Conservation (phyloP, 192 early-diverging fungal genomes). For the Podila epicladia region DNA sequence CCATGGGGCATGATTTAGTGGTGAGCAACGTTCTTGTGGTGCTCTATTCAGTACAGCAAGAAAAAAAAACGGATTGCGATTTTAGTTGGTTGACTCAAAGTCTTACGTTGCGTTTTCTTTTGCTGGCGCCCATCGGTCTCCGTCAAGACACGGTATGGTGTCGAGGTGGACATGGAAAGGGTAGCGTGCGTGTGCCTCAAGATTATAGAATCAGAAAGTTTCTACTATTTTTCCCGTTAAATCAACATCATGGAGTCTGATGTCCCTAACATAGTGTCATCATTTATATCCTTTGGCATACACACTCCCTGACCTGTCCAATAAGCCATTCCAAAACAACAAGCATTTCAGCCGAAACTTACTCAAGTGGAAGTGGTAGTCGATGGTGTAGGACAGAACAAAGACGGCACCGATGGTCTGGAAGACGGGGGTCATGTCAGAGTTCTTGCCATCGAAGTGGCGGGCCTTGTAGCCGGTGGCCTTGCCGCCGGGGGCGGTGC, state of each 20-base stretch:
- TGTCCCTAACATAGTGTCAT: slow-evolving; percentile 30
- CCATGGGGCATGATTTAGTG: slow-evolving; percentile 60
- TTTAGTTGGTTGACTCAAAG: background rate
- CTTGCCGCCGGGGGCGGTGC: slow-evolving; percentile 59
- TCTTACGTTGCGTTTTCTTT: background rate
- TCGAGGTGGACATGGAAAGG: background rate
- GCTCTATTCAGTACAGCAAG: slow-evolving; percentile 51
- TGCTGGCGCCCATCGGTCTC: background rate
- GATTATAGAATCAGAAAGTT: slow-evolving; percentile 10
- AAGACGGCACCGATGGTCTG: slow-evolving; percentile 71
- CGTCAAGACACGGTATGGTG: background rate
- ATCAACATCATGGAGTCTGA: slow-evolving; percentile 12
- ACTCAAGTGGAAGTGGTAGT: slow-evolving; percentile 84
- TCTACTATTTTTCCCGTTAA: slow-evolving; percentile 24
- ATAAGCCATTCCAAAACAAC: background rate
- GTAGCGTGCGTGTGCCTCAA: too few species aligned
- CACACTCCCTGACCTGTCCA: too few species aligned
- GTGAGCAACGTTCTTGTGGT: slow-evolving; percentile 87
- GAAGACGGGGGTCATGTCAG: slow-evolving; percentile 69
- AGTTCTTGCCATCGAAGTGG: slow-evolving; percentile 79
- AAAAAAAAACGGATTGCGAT: background rate
- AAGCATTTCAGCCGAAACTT: slow-evolving; percentile 33
- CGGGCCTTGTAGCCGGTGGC: slow-evolving; percentile 76
- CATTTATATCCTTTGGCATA: slow-evolving; percentile 1
- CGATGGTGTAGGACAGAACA: slow-evolving; percentile 68